Base-by-base conservation (phyloP, 352 stramenopile species). In the Aphanomyces astaci region DNA sequence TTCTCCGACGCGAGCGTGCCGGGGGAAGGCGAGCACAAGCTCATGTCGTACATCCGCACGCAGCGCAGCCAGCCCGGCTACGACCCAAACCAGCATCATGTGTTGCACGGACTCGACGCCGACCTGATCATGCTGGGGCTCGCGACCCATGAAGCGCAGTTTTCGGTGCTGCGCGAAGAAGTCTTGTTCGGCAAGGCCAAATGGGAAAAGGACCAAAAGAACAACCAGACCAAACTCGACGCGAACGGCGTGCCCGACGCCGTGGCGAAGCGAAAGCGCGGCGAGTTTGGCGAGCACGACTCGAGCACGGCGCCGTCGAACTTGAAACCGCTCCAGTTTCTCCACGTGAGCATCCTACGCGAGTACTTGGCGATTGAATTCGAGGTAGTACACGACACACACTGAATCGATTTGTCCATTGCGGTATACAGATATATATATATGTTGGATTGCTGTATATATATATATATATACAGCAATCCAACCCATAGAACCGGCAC, bases 81-180 rank as follows among this genome's bases (percentile, higher is more conserved):
- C 76, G 88, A 99, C 81, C 96, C 96, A 24, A 99, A 99, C 76
- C 81, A 96, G 63, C 90, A 96, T 60, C 97, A 99, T 75, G 90
- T 99, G 22, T 76, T 99, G 22, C 96, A 99, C 73, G 97, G 97
- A 54, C 78, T 99, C 43, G 97, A 99, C 80, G 97, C 97, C 32
- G 97, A 99, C 87, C 83, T 99, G 3, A 99, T 99, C 81, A 99
- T 99, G 97, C 82, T 99, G 56, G 96, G 89, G 1, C 80, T 99
- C 22, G 97, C 96, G 7, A 99, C 96, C 2, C 97, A 99, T 72
- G 97, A 99, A 79, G 84, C 92, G 15, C 92, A 99, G 68, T 99
- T 99, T 83, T 98, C 96, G 24, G 98, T 99, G 65, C 77, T 99
- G 40, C 80, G 97, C 40, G 96, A 99, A 77, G 89, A 98, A 77